Conservation (phyloP, 1,139 yeast genomes). For the Geotrichum klebahnii region DNA sequence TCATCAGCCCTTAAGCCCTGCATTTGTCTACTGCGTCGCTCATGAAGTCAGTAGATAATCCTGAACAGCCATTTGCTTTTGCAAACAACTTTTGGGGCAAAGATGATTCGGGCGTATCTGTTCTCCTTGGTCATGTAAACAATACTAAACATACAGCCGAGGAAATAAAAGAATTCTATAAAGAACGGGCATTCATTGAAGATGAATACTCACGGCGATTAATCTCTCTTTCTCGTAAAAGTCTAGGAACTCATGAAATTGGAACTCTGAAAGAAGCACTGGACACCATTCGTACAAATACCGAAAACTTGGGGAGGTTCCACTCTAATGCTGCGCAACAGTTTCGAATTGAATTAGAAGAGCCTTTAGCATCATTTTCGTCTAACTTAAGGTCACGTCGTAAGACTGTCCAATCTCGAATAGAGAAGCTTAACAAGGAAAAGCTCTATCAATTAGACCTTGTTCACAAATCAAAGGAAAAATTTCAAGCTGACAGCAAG, state of each 20-base stretch:
- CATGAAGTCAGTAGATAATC: slow-evolving; percentile 18
- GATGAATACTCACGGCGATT: slow-evolving; percentile 59
- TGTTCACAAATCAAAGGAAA: slow-evolving; percentile 46
- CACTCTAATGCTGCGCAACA: slow-evolving; percentile 48
- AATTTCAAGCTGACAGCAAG: slow-evolving; percentile 57
- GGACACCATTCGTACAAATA: slow-evolving; percentile 56
- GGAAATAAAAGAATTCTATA: slow-evolving; percentile 44
- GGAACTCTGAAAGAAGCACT: slow-evolving; percentile 58
- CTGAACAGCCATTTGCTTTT: slow-evolving; percentile 36
- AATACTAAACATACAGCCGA: slow-evolving; percentile 48
- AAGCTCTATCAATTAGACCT: slow-evolving; percentile 41
- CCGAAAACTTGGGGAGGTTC: slow-evolving; percentile 47
- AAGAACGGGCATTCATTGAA: slow-evolving; percentile 55
- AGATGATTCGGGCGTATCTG: slow-evolving; percentile 49
- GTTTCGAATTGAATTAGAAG: slow-evolving; percentile 44
- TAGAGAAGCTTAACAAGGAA: slow-evolving; percentile 44
- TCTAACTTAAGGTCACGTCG: slow-evolving; percentile 45
- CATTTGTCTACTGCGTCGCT: too few species aligned
- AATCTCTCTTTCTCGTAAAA: slow-evolving; percentile 46
- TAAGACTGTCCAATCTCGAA: slow-evolving; percentile 46
- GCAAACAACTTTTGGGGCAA: slow-evolving; percentile 54
- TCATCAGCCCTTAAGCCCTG: too few species aligned
- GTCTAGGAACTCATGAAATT: slow-evolving; percentile 57
- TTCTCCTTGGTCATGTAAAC: slow-evolving; percentile 48
- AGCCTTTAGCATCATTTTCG: slow-evolving; percentile 45